A percentile compares a stretch with the other conserved stretches of the same genome.
These are phyloP conservation scores for Articulospora tetracladia DNA, from an alignment of 495 filamentous ascomycete genomes.

Conservation along the genomic window DNA sequence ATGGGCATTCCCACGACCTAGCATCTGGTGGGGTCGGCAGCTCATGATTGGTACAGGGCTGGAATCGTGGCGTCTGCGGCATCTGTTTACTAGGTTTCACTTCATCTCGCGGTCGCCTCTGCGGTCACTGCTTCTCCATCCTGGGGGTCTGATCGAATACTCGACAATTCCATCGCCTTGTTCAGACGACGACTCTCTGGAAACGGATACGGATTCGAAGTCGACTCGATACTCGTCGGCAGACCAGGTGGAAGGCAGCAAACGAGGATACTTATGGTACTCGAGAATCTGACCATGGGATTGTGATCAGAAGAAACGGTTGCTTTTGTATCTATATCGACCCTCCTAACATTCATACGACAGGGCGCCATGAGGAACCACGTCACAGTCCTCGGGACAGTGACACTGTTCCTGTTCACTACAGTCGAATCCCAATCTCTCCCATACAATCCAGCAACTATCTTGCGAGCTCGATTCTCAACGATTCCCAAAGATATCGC, in stretches of 20 bases:
- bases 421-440: slow-evolving; percentile 36
- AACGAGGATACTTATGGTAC: not conserved
- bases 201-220: not conserved
- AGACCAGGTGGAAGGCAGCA: not conserved
- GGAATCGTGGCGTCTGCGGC: not conserved
- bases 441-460: slow-evolving; percentile 72
- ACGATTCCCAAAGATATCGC: slow-evolving; percentile 39
- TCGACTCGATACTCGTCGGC: not conserved
- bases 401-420: slow-evolving; percentile 4
- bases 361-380: slow-evolving; percentile 19
- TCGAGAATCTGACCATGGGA: slow-evolving; percentile 8
- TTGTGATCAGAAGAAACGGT: not conserved
- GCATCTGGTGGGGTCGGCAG: not conserved
- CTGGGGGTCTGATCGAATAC: not conserved
- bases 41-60: not conserved
- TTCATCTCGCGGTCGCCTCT: slow-evolving; percentile 5
- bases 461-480: slow-evolving; percentile 59
- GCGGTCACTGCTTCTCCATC: slow-evolving; percentile 5
- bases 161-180: not conserved
- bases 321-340: slow-evolving; percentile 2
- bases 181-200: not conserved
- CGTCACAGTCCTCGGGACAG: slow-evolving; percentile 8
- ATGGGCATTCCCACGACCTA: not conserved
- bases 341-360: slow-evolving; percentile 4
- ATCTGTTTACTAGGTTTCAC: not conserved